Percentiles rank a stretch among this genome's conserved stretches.
These are phyloP conservation scores for Eleusine coracana DNA, from an alignment of 176 grass and related monocot genomes.

Conservation along the genomic window DNA sequence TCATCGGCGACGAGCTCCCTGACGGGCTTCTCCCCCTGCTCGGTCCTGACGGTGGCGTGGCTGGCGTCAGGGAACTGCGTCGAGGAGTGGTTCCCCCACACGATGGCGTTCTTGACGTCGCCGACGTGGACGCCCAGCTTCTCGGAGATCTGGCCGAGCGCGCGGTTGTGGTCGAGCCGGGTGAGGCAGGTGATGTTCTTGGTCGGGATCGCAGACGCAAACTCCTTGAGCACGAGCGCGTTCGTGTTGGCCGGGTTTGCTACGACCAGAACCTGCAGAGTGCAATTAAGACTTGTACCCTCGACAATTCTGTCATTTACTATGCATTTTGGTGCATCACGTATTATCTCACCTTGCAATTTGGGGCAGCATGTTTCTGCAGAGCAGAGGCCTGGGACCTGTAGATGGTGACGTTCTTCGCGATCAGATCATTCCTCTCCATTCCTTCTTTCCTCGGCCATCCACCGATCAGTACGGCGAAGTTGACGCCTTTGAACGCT, in stretches of 20 bases:
- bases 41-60: conserved; percentile 55
- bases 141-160: conserved; percentile 63
- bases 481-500: conserved; percentile 64
- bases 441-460: conserved; percentile 68
- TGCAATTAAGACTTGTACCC: not conserved
- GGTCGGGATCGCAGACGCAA: conserved; percentile 57
- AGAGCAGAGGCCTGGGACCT: conserved; percentile 63
- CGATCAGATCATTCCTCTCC: conserved; percentile 73
- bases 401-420: conserved; percentile 74
- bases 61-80: conserved; percentile 81
- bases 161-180: conserved; percentile 85
- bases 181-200: conserved; percentile 90
- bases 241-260: conserved; percentile 91
- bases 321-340: not conserved
- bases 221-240: conserved; percentile 73
- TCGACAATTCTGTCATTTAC: not conserved
- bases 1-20: conserved; percentile 56
- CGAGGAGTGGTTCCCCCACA: conserved; percentile 91
- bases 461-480: conserved; percentile 69
- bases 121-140: conserved; percentile 54
- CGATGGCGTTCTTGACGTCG: conserved; percentile 73
- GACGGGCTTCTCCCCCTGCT: conserved; percentile 51
- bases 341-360: conserved; percentile 64
- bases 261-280: conserved; percentile 68
- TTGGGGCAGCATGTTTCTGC: conserved; percentile 63